A percentile compares a stretch with the other conserved stretches of the same genome.
phyloP scores from a whole-genome alignment of 2,329 filamentous ascomycete species.

The Trichoderma sp. region DNA sequence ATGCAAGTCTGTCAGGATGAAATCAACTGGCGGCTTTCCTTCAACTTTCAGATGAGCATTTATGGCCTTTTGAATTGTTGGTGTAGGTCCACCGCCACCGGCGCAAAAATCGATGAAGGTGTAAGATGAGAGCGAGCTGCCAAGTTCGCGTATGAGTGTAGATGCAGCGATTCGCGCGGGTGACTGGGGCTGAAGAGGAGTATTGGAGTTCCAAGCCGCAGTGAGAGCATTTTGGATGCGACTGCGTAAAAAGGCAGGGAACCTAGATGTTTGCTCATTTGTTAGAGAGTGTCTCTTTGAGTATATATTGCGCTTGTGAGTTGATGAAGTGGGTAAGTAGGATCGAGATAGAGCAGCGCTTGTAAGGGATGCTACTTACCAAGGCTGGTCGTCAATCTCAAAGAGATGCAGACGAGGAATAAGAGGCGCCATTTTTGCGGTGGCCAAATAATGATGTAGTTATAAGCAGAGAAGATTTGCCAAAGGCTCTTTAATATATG shows the following conservation, averaged over 20 bases:
- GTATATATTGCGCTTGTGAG: not conserved
- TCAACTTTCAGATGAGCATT: slow-evolving; percentile 48
- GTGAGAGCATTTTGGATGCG: slow-evolving; percentile 67
- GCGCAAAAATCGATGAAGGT: slow-evolving; percentile 76
- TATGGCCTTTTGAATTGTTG: slow-evolving; percentile 60
- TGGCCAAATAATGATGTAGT: not conserved
- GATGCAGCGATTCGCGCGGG: slow-evolving; percentile 63
- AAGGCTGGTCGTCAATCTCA: slow-evolving; percentile 68
- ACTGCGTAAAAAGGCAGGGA: slow-evolving; percentile 64
- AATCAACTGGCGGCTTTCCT: slow-evolving; percentile 46
- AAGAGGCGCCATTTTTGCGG: slow-evolving; percentile 47
- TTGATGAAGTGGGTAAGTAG: too few species aligned
- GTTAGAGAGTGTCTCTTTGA: not conserved
- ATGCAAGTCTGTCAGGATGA: slow-evolving; percentile 67
- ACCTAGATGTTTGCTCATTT: slow-evolving; percentile 33
- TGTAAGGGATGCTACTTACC: slow-evolving; percentile 45
- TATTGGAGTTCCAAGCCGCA: slow-evolving; percentile 55
- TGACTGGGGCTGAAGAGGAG: slow-evolving; percentile 60
- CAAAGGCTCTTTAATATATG: not conserved
- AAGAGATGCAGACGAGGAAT: slow-evolving; percentile 64
- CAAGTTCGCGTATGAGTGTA: slow-evolving; percentile 55
- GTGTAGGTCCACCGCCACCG: slow-evolving; percentile 71
- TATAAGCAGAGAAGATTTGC: rapidly evolving
- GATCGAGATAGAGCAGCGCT: not conserved
- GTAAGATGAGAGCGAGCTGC: slow-evolving; percentile 51